A percentile compares a stretch with the other conserved stretches of the same genome.
Conservation (phyloP, 176 grass and related monocot genomes). For the sorghum (Sorghum bicolor) region Sorghum_bicolor_NCBIv3 NC_012877.2:56428001-56428500, state of each 20-base stretch:
- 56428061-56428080: conserved; percentile 26
- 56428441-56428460: conserved; percentile 34
- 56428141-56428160: background rate
- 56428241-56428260: conserved; percentile 39
- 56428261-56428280: conserved; percentile 35
- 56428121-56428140: conserved; percentile 26
- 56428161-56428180: background rate
- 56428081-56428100: conserved; percentile 42
- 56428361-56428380: conserved; percentile 29
- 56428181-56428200: background rate
- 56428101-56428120: conserved; percentile 14
- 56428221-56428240: conserved; percentile 22
- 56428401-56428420: too few species aligned
- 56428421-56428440: background rate
- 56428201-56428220: background rate
- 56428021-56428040: conserved; percentile 31
- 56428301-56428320: conserved; percentile 46
- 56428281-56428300: conserved; percentile 43
- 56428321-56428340: background rate
- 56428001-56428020: background rate
- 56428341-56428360: conserved; percentile 33
- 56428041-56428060: conserved; percentile 58
- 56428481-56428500: conserved; percentile 21
- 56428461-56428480: conserved; percentile 38
- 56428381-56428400: conserved; percentile 34